Evolutionary conservation across 179 eudicot genomes (phyloP), one percentile per base, ranked within the genome.

Genomic region (Beta lomatogona): DNA sequence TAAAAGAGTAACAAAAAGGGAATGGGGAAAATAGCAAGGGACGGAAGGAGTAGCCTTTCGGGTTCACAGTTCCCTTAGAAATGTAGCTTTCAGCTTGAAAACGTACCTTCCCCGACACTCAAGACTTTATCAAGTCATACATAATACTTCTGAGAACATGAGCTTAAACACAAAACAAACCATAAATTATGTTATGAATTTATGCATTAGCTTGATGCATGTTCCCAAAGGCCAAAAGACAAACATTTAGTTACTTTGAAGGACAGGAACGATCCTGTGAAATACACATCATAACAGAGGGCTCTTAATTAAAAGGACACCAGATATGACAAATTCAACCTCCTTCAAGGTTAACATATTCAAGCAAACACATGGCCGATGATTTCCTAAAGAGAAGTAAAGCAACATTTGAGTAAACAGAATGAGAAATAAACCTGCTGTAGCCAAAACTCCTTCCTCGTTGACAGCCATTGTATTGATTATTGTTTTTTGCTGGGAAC

Each of bases 401-500:
- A 54, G 57, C 45, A 41, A 69, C 44, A 6, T 72, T 58, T 15
- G 48, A 60, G 44, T 14, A 58, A 72, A 21, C 64, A 61, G 4
- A 25, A 55, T 21, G 68, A 12, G 25, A 77, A 52, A 68, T 36
- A 36, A 53, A 94, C 99, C 99, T 91, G 93, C 99, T 41, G 98
- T 91, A 77, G 89, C 93, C 92, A 96, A 63, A 68, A 96, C 98
- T 57, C 98, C 99, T 45, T 96, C 99, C 81, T 94, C 98, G 68
- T 96, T 96, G 72, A 93, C 98, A 73, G 99, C 94, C 92, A 93
- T 93, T 7, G 99, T 82, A 80, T 96, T 96, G 81, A 96, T 91
- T 54, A 96, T 96, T 69, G 99, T 93, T 82, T 94, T 96, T 88
- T 96, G 99, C 85, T 96, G 99, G 73, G 98, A 88, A 53, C 99